Conservation (phyloP, 371 early-diverging fungal species). For the Choanephora cucurbitarum region DNA sequence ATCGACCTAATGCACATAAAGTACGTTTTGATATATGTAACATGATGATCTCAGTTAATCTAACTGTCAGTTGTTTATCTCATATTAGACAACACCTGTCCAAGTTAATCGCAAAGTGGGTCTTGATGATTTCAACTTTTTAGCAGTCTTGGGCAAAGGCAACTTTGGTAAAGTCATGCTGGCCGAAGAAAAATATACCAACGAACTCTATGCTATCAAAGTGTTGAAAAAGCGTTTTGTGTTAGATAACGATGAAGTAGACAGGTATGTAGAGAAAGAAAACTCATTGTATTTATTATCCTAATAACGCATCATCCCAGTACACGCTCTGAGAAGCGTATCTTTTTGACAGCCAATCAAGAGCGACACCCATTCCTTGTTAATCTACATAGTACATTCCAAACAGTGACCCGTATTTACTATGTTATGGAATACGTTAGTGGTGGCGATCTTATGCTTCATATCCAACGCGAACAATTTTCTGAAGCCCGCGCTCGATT, state of each 20-base stretch:
- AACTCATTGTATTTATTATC: background rate
- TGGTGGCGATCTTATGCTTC: constrained; percentile 99
- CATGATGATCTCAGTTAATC: background rate
- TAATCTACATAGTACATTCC: constrained; percentile 94
- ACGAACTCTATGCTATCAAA: constrained; percentile 93
- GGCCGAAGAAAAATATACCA: constrained; percentile 82
- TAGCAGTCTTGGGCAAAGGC: constrained; percentile 94
- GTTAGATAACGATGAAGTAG: constrained; percentile 91
- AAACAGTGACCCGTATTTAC: constrained; percentile 90
- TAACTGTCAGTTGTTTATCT: too few relatives aligned
- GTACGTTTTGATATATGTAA: background rate
- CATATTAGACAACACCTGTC: constrained; percentile 28
- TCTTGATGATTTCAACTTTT: constrained; percentile 81
- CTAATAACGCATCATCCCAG: constrained; percentile 46
- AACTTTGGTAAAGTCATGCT: constrained; percentile 95
- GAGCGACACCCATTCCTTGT: constrained; percentile 96
- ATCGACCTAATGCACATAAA: constrained; percentile 1
- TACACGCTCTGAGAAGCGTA: constrained; percentile 90
- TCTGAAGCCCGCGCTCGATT: constrained; percentile 91
- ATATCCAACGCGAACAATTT: constrained; percentile 88
- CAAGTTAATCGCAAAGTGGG: constrained; percentile 48
- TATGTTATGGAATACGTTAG: constrained; percentile 99
- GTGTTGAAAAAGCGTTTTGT: constrained; percentile 97
- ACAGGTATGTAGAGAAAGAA: constrained; percentile 42
- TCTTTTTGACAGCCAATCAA: constrained; percentile 85